Percentiles rank a stretch among this genome's conserved stretches.
These are phyloP conservation scores for Rhodotorula diobovata DNA, from an alignment of 768 basidiomycete species.

Conservation along the genomic window DNA sequence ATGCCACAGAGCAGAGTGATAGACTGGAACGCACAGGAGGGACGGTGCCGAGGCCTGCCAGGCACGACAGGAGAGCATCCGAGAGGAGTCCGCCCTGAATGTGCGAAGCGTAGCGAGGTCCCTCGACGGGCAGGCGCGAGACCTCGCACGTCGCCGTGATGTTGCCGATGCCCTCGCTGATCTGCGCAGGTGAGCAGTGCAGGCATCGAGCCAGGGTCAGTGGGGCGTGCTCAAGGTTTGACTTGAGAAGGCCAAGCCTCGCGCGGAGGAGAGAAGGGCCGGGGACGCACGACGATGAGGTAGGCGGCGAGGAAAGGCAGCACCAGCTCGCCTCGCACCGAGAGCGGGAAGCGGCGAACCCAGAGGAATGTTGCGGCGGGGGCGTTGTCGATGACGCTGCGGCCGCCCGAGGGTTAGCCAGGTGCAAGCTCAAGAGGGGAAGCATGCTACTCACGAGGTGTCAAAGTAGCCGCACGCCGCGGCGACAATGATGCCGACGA, in stretches of 20 bases:
- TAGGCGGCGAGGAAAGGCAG: slow-evolving; percentile 62
- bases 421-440: slow-evolving; percentile 38
- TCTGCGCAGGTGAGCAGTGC: too few relatives aligned
- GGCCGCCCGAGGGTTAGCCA: slow-evolving; percentile 58
- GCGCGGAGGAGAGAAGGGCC: too few relatives aligned
- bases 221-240: too few relatives aligned
- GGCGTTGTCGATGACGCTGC: slow-evolving; percentile 59
- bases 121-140: slow-evolving; percentile 51
- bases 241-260: too few relatives aligned
- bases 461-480: slow-evolving; percentile 50
- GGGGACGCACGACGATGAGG: slow-evolving; percentile 50
- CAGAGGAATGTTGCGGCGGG: slow-evolving; percentile 61
- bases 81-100: slow-evolving; percentile 77
- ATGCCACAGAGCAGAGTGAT: too few relatives aligned
- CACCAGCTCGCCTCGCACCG: slow-evolving; percentile 66
- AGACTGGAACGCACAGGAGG: too few relatives aligned
- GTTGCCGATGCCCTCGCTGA: slow-evolving; percentile 65
- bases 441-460: too few relatives aligned
- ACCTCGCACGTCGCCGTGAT: slow-evolving; percentile 49
- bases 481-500: slow-evolving; percentile 71
- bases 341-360: slow-evolving; percentile 71
- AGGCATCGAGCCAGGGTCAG: too few relatives aligned
- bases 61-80: slow-evolving; percentile 70
- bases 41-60: slow-evolving; percentile 78
- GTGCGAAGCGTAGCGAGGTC: slow-evolving; percentile 68